Base-by-base conservation (phyloP, 257 asterid genomes). In the Gardenia jasminoides region DNA sequence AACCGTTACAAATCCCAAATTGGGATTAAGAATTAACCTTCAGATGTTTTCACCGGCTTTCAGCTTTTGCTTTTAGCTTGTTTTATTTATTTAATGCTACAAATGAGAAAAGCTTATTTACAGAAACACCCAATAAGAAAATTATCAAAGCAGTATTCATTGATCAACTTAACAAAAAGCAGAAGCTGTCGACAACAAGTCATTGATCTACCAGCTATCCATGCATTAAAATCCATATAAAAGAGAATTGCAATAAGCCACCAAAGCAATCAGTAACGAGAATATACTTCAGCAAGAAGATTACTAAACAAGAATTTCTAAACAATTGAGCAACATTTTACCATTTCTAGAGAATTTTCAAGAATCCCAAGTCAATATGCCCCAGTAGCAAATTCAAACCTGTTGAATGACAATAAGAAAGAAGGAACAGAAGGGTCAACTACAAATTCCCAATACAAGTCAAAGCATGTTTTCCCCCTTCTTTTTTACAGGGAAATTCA, bases 281-380 rank as follows among this genome's bases (percentile, higher is more conserved):
- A n/a, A 43, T 70, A 75, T 5, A 19, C 36, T 46, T 39, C 24
- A 26, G 20, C 1, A 43, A 43, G 30, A 52, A 73, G 11, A 52
- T 58, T 39, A 39, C 17, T 41, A 46, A 46, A 74, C 39, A 74
- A 74, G 41, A n/a, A 24, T 33, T 0, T 31, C 41, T 26, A 11
- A 46, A 30, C 39, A 72, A 30, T 28, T 33, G 69, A 22, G 22
- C 41, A 41, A 59, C 28, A 59, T 28, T 75, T 62, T 64, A 62
- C 72, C 79, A 62, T 62, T 76, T 75, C 65, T 28, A 16, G 26
- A 36, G 78, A 75, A 28, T 41, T 36, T 61, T 47, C 69, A 75
- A 59, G 54, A 19, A 56, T 62, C 67, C 48, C 20, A 28, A 44
- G 16, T 8, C 26, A 46, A 46, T 9, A 39, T 16, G 11, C 16